phyloP scores from a whole-genome alignment of 805 yeast species.

The Saccharomycopsis capsularis region DNA sequence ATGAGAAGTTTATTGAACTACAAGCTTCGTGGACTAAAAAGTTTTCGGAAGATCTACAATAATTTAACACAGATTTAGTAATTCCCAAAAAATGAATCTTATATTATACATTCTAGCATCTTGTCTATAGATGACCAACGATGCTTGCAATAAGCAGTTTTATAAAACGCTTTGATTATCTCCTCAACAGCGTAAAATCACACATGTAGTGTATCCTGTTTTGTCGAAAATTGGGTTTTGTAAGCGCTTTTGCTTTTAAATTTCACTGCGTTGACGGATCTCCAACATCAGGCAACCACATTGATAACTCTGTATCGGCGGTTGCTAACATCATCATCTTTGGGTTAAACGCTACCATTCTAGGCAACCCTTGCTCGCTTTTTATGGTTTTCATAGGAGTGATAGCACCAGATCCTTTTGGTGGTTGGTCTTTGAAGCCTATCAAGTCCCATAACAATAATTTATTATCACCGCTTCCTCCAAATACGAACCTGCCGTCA shows the following conservation, averaged over 20 bases:
- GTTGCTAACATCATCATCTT: conserved; percentile 53
- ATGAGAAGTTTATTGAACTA: not conserved
- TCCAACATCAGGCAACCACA: conserved; percentile 34
- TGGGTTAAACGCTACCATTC: conserved; percentile 55
- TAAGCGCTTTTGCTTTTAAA: too few species aligned
- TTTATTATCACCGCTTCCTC: conserved; percentile 37
- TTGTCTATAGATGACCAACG: too few species aligned
- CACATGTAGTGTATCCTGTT: too few species aligned
- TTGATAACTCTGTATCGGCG: conserved; percentile 46
- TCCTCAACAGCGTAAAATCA: too few species aligned
- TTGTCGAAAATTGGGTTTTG: too few species aligned
- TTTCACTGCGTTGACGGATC: not conserved
- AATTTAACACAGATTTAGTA: too few species aligned
- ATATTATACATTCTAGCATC: too few species aligned
- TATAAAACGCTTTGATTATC: too few species aligned
- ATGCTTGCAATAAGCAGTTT: too few species aligned
- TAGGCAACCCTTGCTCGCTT: conserved; percentile 34
- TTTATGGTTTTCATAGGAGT: conserved; percentile 22
- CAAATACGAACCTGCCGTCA: conserved; percentile 55
- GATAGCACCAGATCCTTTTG: not conserved
- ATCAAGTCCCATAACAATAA: conserved; percentile 43
- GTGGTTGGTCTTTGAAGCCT: conserved; percentile 26
- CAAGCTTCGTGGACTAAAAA: conserved; percentile 4
- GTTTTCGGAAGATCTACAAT: not conserved
- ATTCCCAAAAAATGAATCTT: too few species aligned